phyloP scores from a whole-genome alignment of 768 basidiomycete genomes.

The Hydnum rufescens region DNA sequence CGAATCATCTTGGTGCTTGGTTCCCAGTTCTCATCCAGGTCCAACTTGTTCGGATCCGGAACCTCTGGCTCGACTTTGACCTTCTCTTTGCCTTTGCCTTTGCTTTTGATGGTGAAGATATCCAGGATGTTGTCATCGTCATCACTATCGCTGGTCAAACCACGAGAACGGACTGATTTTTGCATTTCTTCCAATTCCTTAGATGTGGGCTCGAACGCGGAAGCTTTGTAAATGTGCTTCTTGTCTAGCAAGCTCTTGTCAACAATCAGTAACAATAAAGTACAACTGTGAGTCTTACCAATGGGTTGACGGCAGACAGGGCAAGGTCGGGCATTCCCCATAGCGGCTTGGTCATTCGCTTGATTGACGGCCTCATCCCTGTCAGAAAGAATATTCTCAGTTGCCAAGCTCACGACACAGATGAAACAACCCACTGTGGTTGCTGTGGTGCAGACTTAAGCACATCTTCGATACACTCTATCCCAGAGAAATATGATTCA shows the following conservation, averaged over 20 bases:
- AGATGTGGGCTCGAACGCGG: constrained; percentile 4
- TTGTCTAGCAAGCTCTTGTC: background rate
- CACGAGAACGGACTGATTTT: background rate
- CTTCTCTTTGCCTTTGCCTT: background rate
- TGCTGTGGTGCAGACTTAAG: background rate
- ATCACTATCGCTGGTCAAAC: background rate
- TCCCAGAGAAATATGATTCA: background rate
- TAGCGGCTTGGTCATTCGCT: background rate
- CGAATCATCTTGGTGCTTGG: constrained; percentile 50
- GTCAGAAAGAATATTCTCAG: background rate
- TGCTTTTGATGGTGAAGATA: background rate
- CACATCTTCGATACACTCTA: background rate
- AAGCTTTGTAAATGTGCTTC: constrained; percentile 5
- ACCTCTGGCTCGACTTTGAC: background rate
- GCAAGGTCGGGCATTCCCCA: background rate
- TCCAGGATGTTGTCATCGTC: background rate
- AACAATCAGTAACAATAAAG: background rate
- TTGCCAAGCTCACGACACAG: background rate
- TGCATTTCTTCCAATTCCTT: background rate
- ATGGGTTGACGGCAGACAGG: constrained; percentile 11
- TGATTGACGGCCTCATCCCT: background rate
- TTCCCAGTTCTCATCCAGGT: constrained; percentile 21
- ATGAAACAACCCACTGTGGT: background rate
- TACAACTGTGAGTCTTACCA: background rate
- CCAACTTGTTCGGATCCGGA: background rate